Percentiles rank a stretch among this genome's conserved stretches.
Conservation (phyloP, 2,329 filamentous ascomycete genomes). For the Trichoderma guizhouense region DNA sequence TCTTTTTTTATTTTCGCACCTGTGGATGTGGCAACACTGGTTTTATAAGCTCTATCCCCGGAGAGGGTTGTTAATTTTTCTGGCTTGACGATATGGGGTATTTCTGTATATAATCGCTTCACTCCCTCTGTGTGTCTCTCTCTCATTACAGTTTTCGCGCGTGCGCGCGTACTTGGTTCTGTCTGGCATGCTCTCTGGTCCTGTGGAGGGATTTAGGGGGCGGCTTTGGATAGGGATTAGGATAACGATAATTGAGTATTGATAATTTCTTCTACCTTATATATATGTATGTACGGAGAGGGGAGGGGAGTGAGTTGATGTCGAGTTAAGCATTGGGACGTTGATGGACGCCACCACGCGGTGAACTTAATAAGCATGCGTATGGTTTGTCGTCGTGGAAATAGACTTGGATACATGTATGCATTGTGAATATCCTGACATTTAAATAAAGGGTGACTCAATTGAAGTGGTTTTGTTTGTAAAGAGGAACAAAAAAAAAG, state of each 20-base stretch:
- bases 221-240: not conserved
- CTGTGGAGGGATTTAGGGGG: not conserved
- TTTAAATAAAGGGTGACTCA: not conserved
- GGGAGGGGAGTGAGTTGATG: not conserved
- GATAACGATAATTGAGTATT: slow-evolving; percentile 11
- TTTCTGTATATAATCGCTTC: slow-evolving; percentile 1
- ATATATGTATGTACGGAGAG: no score
- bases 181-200: not conserved
- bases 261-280: not conserved
- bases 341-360: not conserved
- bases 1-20: not conserved
- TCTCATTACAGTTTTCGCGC: not conserved
- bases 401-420: not conserved
- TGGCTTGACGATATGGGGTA: not conserved
- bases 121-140: not conserved
- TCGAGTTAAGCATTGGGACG: not conserved
- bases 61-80: not conserved
- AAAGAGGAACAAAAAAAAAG: not conserved
- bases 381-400: not conserved
- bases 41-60: not conserved
- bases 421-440: not conserved
- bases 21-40: not conserved
- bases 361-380: not conserved
- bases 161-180: not conserved
- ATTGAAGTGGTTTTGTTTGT: not conserved